Conservation (phyloP, 164 flowering plant genomes). For the Vitis cinerea region DNA sequence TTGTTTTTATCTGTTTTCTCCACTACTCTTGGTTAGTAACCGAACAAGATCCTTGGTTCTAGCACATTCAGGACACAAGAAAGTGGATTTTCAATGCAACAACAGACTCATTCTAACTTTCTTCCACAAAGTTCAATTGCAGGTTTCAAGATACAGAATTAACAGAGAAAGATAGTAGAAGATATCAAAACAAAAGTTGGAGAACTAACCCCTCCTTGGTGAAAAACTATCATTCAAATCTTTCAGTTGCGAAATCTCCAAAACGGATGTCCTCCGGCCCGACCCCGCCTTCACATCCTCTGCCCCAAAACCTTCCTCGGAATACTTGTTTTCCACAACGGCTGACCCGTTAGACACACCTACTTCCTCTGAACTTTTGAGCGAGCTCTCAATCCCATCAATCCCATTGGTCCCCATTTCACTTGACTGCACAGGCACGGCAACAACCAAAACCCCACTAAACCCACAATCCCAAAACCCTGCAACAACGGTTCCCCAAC, state of each 20-base stretch:
- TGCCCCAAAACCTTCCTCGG: constrained; percentile 9
- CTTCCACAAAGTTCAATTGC: too few species aligned
- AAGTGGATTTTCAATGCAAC: neutral
- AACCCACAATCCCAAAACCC: constrained; percentile 4
- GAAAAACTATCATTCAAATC: constrained; percentile 19
- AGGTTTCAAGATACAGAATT: too few species aligned
- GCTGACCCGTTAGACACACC: constrained; percentile 15
- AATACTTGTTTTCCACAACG: constrained; percentile 7
- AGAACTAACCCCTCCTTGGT: constrained; percentile 25
- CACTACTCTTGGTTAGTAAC: neutral
- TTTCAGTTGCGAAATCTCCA: constrained; percentile 24
- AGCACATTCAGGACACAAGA: neutral
- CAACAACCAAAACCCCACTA: neutral
- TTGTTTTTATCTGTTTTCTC: neutral
- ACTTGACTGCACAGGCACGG: constrained; percentile 1
- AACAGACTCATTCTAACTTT: too few species aligned
- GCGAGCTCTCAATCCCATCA: constrained; percentile 25
- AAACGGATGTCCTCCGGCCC: constrained; percentile 10
- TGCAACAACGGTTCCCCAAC: neutral
- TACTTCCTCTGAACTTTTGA: constrained; percentile 10
- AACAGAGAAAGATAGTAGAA: too few species aligned
- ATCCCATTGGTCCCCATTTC: constrained; percentile 42
- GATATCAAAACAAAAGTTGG: neutral
- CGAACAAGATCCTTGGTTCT: neutral
- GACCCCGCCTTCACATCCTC: constrained; percentile 13